Conservation (phyloP, 345 rosid species). For the Brassica napus region DNA sequence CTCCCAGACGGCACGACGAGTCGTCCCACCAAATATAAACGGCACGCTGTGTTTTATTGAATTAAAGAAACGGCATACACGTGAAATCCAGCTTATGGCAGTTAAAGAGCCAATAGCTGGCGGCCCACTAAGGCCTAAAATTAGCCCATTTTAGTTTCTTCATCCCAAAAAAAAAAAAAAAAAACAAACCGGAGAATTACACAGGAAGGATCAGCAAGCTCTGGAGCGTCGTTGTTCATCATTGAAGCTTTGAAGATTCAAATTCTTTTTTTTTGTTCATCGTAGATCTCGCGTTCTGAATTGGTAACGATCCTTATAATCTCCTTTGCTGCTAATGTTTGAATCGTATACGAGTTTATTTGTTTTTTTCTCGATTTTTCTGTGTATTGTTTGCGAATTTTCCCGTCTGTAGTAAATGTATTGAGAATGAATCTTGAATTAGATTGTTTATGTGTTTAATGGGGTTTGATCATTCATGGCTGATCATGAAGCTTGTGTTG, state of each 20-base stretch:
- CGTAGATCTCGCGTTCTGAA: constrained; percentile 2
- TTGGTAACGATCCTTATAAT: constrained; percentile 12
- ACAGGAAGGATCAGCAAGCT: constrained; percentile 3
- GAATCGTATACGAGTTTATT: no score
- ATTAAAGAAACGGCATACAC: background rate
- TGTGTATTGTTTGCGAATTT: constrained; percentile 1
- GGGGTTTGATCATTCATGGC: no score
- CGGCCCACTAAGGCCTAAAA: constrained; percentile 24
- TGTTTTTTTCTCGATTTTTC: background rate
- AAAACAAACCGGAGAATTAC: background rate
- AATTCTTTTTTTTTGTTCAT: background rate
- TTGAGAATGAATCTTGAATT: background rate
- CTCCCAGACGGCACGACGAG: background rate
- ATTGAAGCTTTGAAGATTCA: constrained; percentile 2
- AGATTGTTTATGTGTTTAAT: no score
- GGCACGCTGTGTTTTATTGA: background rate
- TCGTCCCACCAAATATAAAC: background rate
- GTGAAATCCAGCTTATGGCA: background rate
- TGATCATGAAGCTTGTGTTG: no score
- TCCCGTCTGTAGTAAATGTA: background rate
- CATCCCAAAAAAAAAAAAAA: background rate
- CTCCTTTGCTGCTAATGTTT: constrained; percentile 2
- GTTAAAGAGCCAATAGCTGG: background rate
- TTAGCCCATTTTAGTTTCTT: constrained; percentile 11
- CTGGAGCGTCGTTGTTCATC: constrained; percentile 14